Conservation (phyloP, 164 flowering plant genomes). For the Protea cynaroides region DNA sequence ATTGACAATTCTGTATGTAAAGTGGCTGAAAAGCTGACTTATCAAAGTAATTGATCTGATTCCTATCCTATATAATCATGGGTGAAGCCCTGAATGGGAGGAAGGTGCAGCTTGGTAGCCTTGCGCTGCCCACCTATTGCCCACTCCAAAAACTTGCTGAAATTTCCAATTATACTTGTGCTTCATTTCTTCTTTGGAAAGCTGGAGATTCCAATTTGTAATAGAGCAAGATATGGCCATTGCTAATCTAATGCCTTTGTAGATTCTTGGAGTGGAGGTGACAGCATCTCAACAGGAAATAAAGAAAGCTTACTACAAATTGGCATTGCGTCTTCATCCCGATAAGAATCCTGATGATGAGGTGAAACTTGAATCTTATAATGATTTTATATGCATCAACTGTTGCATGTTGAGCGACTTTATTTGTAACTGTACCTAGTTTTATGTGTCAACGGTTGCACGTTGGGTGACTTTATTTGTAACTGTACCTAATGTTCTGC, state of each 20-base stretch:
- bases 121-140: no score
- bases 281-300: conserved; percentile 86
- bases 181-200: not conserved
- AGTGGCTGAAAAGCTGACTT: no score
- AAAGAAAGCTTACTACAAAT: conserved; percentile 85
- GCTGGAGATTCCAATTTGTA: not conserved
- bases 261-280: conserved; percentile 88
- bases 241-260: conserved; percentile 8
- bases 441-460: not conserved
- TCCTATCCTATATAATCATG: no score
- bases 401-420: not conserved
- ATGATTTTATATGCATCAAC: not conserved
- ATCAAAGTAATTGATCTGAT: no score
- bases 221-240: not conserved
- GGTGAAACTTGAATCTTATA: conserved; percentile 29
- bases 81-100: no score
- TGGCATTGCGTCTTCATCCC: conserved; percentile 94
- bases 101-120: no score
- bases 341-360: conserved; percentile 97
- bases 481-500: not conserved
- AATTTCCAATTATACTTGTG: no score
- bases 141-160: no score
- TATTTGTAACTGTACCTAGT: conserved; percentile 2
- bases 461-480: not conserved
- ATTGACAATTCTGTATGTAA: no score